Percentiles rank a stretch among this genome's conserved stretches.
Evolutionary conservation across 140 eudicot genomes (phyloP).

Genomic region (Anethum foeniculum): DNA sequence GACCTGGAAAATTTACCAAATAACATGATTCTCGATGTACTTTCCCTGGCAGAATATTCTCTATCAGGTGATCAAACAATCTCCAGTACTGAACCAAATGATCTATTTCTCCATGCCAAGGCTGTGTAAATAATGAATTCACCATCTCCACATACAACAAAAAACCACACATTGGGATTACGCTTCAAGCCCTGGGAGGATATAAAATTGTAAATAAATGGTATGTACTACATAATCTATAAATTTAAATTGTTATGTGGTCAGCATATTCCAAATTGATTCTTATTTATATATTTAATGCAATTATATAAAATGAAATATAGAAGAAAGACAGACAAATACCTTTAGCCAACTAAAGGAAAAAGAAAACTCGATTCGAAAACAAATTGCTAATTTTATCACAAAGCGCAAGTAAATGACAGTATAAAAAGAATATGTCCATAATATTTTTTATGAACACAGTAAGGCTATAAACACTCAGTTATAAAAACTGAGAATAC

Average conservation of each 20-base stretch:
- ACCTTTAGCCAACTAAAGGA: too few species aligned
- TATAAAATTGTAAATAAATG: background rate
- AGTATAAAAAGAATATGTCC: too few species aligned
- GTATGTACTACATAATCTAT: background rate
- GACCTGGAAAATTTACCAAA: slow-evolving; percentile 85
- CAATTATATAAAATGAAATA: too few species aligned
- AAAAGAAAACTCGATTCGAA: too few species aligned
- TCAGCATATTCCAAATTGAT: background rate
- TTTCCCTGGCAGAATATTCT: slow-evolving; percentile 94
- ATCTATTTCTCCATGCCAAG: slow-evolving; percentile 99
- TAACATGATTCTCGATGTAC: slow-evolving; percentile 85
- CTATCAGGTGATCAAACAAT: slow-evolving; percentile 96
- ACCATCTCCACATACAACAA: slow-evolving; percentile 98
- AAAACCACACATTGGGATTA: slow-evolving; percentile 96
- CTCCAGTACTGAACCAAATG: slow-evolving; percentile 96
- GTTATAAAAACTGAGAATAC: too few species aligned
- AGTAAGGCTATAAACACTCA: too few species aligned
- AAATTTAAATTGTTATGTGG: background rate
- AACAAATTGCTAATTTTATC: too few species aligned
- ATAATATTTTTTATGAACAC: too few species aligned
- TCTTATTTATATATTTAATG: too few species aligned
- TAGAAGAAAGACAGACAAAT: too few species aligned
- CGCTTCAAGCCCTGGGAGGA: slow-evolving; percentile 73
- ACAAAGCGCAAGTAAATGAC: too few species aligned
- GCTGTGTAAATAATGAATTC: slow-evolving; percentile 95